These are phyloP conservation scores for Forsythia suspensa DNA, from an alignment of 257 asterid species.

Conservation along the genomic window DNA sequence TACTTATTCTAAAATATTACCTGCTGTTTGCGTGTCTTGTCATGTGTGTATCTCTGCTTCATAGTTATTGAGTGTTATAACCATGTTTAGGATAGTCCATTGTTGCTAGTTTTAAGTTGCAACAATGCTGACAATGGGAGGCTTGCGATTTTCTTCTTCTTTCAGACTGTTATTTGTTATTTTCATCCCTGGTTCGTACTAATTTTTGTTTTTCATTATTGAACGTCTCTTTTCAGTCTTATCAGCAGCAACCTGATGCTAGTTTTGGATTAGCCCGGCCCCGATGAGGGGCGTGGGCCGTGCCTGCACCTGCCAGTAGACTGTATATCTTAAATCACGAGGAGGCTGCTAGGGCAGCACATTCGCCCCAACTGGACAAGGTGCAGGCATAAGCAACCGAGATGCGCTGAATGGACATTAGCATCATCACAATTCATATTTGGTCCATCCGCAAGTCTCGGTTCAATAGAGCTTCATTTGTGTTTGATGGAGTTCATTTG, in stretches of 20 bases:
- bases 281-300: constrained; percentile 98
- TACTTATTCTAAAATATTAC: background rate
- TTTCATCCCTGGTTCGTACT: background rate
- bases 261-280: constrained; percentile 99
- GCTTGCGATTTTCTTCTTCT: background rate
- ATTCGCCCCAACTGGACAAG: constrained; percentile 50
- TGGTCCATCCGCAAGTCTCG: constrained; percentile 47
- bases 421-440: constrained; percentile 15
- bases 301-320: constrained; percentile 81
- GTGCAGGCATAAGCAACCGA: constrained; percentile 92
- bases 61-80: background rate
- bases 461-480: constrained; percentile 45
- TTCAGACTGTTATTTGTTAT: background rate
- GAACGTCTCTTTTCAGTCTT: constrained; percentile 50
- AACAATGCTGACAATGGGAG: background rate
- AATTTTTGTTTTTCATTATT: background rate
- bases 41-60: background rate
- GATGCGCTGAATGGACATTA: constrained; percentile 46
- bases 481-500: constrained; percentile 36
- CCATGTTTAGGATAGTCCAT: background rate
- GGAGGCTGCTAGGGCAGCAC: constrained; percentile 58
- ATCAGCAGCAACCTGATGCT: constrained; percentile 71
- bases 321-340: constrained; percentile 21
- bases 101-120: background rate
- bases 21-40: background rate